Conservation (phyloP, 306 rosid species). For the Psophocarpus tetragonolobus region DNA sequence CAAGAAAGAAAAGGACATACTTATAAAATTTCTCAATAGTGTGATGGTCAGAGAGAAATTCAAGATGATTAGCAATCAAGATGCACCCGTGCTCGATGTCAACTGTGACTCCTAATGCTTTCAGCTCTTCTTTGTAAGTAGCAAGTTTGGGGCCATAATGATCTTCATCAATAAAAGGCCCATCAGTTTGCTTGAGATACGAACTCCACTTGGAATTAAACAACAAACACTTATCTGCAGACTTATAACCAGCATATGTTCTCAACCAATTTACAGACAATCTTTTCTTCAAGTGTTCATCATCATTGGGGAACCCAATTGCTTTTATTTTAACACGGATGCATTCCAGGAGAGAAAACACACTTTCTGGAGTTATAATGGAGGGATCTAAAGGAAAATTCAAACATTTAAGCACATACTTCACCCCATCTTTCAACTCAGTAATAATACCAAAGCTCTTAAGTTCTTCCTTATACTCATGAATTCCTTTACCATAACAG, state of each 20-base stretch:
- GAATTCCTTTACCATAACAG: conserved; percentile 46
- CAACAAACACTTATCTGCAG: conserved; percentile 53
- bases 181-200: conserved; percentile 48
- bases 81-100: conserved; percentile 43
- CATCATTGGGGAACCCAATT: conserved; percentile 22
- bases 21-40: conserved; percentile 46
- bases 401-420: conserved; percentile 46
- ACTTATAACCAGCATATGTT: conserved; percentile 56
- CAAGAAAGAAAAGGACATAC: conserved; percentile 32
- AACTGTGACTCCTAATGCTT: conserved; percentile 49
- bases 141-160: conserved; percentile 53
- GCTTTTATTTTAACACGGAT: conserved; percentile 28
- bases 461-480: conserved; percentile 52
- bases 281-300: conserved; percentile 32
- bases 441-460: conserved; percentile 55
- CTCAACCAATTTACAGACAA: conserved; percentile 61
- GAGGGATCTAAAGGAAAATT: conserved; percentile 43
- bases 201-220: conserved; percentile 47
- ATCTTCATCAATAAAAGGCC: conserved; percentile 65
- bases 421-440: conserved; percentile 50
- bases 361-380: conserved; percentile 40
- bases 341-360: conserved; percentile 56
- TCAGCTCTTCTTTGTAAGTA: conserved; percentile 50
- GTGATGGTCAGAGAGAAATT: conserved; percentile 25
- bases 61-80: conserved; percentile 51